These are phyloP conservation scores for Huntiella moniliformis DNA, from an alignment of 2,329 filamentous ascomycete genomes.

Conservation along the genomic window DNA sequence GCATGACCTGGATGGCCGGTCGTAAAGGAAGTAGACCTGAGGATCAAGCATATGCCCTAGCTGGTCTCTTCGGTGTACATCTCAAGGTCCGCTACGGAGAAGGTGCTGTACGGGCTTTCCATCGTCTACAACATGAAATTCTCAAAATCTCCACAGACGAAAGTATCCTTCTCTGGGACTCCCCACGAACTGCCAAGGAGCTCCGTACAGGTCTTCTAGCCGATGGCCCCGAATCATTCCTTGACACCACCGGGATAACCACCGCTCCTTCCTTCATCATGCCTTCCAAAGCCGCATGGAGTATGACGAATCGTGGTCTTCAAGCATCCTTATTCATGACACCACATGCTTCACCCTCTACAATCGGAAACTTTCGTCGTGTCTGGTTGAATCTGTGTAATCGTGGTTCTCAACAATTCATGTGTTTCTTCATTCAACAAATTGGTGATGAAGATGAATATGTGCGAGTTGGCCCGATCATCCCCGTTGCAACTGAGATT, in stretches of 20 bases:
- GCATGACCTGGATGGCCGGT: slow-evolving; percentile 19
- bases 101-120: slow-evolving; percentile 15
- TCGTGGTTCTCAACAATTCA: slow-evolving; percentile 9
- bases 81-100: slow-evolving; percentile 20
- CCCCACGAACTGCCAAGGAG: slow-evolving; percentile 1
- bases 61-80: slow-evolving; percentile 18
- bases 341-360: slow-evolving; percentile 7
- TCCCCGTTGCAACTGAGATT: slow-evolving; percentile 8
- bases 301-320: slow-evolving; percentile 9
- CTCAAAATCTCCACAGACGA: slow-evolving; percentile 16
- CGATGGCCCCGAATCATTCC: slow-evolving; percentile 8
- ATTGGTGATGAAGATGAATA: slow-evolving; percentile 10
- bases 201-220: slow-evolving; percentile 9
- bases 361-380: slow-evolving; percentile 10
- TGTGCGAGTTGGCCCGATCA: slow-evolving; percentile 8
- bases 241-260: slow-evolving; percentile 2
- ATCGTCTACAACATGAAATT: slow-evolving; percentile 17
- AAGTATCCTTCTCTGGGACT: slow-evolving; percentile 16
- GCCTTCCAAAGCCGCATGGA: slow-evolving; percentile 9
- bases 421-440: slow-evolving; percentile 11
- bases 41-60: slow-evolving; percentile 18
- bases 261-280: slow-evolving; percentile 8
- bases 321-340: slow-evolving; percentile 10
- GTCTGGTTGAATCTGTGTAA: slow-evolving; percentile 11
- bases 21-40: slow-evolving; percentile 15